Conservation (phyloP, 805 yeast species). For the Candida corydali region DNA sequence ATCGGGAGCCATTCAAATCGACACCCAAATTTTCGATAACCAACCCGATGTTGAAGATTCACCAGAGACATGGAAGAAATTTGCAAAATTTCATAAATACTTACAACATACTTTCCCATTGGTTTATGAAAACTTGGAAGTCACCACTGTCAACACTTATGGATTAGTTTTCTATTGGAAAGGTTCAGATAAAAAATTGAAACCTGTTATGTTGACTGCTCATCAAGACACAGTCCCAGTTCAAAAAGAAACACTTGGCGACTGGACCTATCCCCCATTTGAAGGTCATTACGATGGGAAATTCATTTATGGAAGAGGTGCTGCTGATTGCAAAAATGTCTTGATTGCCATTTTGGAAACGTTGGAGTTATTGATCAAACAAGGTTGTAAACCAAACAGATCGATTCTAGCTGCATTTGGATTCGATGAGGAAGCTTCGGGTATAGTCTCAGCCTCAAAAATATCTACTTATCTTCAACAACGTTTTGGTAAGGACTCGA, state of each 20-base stretch:
- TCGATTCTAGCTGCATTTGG: conserved; percentile 65
- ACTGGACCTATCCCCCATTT: conserved; percentile 70
- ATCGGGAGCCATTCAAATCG: conserved; percentile 58
- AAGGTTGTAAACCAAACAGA: conserved; percentile 55
- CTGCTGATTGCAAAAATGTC: conserved; percentile 70
- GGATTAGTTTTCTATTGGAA: conserved; percentile 62
- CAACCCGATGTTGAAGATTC: conserved; percentile 47
- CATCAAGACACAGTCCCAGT: conserved; percentile 84
- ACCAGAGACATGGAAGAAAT: conserved; percentile 45
- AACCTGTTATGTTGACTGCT: conserved; percentile 67
- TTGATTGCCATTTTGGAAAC: conserved; percentile 67
- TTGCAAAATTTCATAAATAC: conserved; percentile 45
- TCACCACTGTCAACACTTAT: conserved; percentile 57
- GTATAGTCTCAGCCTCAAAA: conserved; percentile 55
- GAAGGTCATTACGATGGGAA: conserved; percentile 57
- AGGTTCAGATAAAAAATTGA: conserved; percentile 49
- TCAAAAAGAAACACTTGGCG: conserved; percentile 47
- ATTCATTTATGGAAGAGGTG: conserved; percentile 72
- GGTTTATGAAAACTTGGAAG: conserved; percentile 42
- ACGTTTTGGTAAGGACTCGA: conserved; percentile 55
- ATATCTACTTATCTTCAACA: conserved; percentile 45
- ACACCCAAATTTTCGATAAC: conserved; percentile 60
- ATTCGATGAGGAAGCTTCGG: conserved; percentile 74
- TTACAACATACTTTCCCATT: conserved; percentile 52
- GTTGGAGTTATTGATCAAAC: conserved; percentile 50